phyloP scores from a whole-genome alignment of 2,329 filamentous ascomycete genomes.

The Pseudopithomyces maydicus region DNA sequence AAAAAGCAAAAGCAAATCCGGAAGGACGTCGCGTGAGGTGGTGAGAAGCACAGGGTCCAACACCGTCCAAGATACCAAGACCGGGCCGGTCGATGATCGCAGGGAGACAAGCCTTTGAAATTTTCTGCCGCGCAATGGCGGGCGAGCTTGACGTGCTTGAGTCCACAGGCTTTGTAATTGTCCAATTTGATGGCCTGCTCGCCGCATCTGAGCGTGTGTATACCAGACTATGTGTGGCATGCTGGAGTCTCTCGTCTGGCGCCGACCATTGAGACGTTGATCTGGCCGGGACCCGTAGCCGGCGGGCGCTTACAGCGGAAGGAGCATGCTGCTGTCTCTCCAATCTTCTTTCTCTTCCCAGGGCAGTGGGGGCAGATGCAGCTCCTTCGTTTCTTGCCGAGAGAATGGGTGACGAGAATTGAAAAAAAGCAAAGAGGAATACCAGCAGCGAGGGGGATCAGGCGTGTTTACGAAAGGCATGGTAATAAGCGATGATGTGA shows the following conservation, averaged over 20 bases:
- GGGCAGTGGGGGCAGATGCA: too few relatives aligned
- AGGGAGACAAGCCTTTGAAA: not conserved
- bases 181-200: not conserved
- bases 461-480: not conserved
- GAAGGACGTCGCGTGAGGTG: not conserved
- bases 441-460: not conserved
- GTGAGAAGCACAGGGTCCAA: slow-evolving; percentile 1
- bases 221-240: too few relatives aligned
- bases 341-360: too few relatives aligned
- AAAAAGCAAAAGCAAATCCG: not conserved
- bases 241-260: too few relatives aligned
- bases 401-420: too few relatives aligned
- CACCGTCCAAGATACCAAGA: not conserved
- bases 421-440: not conserved
- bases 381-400: too few relatives aligned
- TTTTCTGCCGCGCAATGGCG: not conserved
- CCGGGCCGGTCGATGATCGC: not conserved
- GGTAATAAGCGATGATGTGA: slow-evolving; percentile 1
- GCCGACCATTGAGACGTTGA: too few relatives aligned
- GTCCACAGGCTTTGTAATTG: not conserved
- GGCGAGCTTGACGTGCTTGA: slow-evolving; percentile 1
- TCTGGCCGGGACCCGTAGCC: too few relatives aligned
- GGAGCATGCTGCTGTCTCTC: too few relatives aligned
- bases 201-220: too few relatives aligned
- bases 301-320: too few relatives aligned